A percentile compares a stretch with the other conserved stretches of the same genome.
Evolutionary conservation across 768 basidiomycete species (phyloP).

Genomic region (Russula virescens): DNA sequence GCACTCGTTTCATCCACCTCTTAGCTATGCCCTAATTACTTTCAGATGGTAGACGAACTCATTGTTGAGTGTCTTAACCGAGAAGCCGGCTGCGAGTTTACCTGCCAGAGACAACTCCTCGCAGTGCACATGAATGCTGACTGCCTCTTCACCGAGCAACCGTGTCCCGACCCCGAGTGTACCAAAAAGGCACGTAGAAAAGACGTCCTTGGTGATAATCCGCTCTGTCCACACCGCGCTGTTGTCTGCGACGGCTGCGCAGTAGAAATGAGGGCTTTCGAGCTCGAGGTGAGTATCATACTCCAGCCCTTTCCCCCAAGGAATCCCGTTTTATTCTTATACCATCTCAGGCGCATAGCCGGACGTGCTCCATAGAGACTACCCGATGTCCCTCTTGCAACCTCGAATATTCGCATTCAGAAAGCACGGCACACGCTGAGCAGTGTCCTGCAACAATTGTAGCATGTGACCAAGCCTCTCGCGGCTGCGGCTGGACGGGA

Average conservation of each 20-base stretch:
- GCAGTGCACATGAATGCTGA: conserved; percentile 53
- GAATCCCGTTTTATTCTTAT: not conserved
- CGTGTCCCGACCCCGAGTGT: conserved; percentile 47
- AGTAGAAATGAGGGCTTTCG: conserved; percentile 37
- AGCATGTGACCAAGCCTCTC: conserved; percentile 40
- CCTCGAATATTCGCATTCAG: conserved; percentile 33
- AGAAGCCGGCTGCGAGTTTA: conserved; percentile 52
- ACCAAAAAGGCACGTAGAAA: conserved; percentile 39
- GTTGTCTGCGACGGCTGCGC: conserved; percentile 29
- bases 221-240: conserved; percentile 35
- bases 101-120: conserved; percentile 63
- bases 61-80: conserved; percentile 64
- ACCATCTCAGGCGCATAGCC: conserved; percentile 30
- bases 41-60: conserved; percentile 78
- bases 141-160: conserved; percentile 52
- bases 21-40: not conserved
- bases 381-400: conserved; percentile 40
- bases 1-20: conserved; percentile 28
- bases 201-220: conserved; percentile 31
- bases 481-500: conserved; percentile 55
- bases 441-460: conserved; percentile 38
- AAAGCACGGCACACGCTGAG: conserved; percentile 33
- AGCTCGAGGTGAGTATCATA: conserved; percentile 31
- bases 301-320: conserved; percentile 21
- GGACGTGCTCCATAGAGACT: conserved; percentile 35